Conservation (phyloP, 306 rosid genomes). For the Geum urbanum region DNA sequence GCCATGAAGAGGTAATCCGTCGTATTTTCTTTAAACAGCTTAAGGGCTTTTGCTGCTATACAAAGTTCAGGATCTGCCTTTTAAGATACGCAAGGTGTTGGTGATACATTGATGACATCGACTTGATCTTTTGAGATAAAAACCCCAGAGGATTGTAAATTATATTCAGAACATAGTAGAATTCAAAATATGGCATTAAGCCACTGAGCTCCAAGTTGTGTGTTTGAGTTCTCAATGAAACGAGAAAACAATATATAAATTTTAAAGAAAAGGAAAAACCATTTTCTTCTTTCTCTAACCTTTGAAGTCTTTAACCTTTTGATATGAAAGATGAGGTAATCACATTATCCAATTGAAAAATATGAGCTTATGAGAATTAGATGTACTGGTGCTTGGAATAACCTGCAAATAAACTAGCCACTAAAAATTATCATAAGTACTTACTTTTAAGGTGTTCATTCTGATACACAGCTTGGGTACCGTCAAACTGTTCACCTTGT, state of each 20-base stretch:
- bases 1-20: neutral
- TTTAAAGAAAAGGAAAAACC: neutral
- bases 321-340: neutral
- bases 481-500: conserved; percentile 39
- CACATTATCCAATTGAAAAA: conserved; percentile 1
- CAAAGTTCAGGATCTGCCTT: neutral
- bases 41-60: neutral
- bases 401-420: neutral
- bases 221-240: neutral
- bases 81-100: neutral
- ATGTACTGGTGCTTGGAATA: conserved; percentile 5
- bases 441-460: conserved; percentile 53
- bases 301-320: neutral
- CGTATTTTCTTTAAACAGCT: neutral
- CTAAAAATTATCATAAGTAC: conserved; percentile 15
- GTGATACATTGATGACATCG: neutral
- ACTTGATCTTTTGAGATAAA: neutral
- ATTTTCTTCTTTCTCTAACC: neutral
- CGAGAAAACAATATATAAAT: neutral
- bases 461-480: conserved; percentile 45
- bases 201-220: neutral
- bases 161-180: neutral
- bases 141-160: neutral
- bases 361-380: neutral
- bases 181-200: neutral